These are phyloP conservation scores for Cladosporium sp. DNA, from an alignment of 2,329 filamentous ascomycete genomes.

Conservation along the genomic window DNA sequence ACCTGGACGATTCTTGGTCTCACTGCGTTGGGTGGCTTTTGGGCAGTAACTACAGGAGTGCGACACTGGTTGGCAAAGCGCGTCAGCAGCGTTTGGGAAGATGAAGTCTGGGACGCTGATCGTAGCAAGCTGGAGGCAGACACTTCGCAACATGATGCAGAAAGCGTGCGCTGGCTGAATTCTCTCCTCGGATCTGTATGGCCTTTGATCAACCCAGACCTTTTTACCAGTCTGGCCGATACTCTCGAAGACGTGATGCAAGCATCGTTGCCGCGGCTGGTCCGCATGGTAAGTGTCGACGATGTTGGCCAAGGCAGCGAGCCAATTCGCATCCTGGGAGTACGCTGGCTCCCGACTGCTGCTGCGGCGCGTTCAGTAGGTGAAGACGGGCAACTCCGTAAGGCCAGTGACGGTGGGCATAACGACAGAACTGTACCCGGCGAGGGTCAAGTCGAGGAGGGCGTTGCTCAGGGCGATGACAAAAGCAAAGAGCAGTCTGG, in stretches of 20 bases:
- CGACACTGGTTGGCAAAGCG: conserved; percentile 60
- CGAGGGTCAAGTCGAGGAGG: conserved; percentile 37
- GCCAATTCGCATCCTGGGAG: conserved; percentile 63
- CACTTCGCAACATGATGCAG: conserved; percentile 49
- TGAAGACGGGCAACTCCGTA: conserved; percentile 54
- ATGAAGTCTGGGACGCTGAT: conserved; percentile 66
- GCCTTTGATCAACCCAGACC: conserved; percentile 71
- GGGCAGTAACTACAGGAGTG: conserved; percentile 22
- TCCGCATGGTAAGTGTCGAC: conserved; percentile 72
- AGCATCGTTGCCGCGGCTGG: conserved; percentile 63
- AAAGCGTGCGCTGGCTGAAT: conserved; percentile 69
- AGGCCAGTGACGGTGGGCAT: conserved; percentile 43
- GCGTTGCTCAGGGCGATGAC: conserved; percentile 33
- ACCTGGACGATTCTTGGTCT: conserved; percentile 20
- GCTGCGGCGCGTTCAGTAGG: conserved; percentile 61
- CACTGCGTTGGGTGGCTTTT: conserved; percentile 17
- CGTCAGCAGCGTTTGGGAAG: conserved; percentile 60
- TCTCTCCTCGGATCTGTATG: conserved; percentile 64
- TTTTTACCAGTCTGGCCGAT: conserved; percentile 65
- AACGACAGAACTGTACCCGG: conserved; percentile 50
- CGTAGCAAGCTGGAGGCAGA: conserved; percentile 50
- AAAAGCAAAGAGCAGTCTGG: conserved; percentile 24
- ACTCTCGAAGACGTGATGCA: conserved; percentile 78
- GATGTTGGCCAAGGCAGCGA: conserved; percentile 74
- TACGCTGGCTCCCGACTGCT: conserved; percentile 68